Base-by-base conservation (phyloP, 768 basidiomycete genomes). In the Ramaria sp. region DNA sequence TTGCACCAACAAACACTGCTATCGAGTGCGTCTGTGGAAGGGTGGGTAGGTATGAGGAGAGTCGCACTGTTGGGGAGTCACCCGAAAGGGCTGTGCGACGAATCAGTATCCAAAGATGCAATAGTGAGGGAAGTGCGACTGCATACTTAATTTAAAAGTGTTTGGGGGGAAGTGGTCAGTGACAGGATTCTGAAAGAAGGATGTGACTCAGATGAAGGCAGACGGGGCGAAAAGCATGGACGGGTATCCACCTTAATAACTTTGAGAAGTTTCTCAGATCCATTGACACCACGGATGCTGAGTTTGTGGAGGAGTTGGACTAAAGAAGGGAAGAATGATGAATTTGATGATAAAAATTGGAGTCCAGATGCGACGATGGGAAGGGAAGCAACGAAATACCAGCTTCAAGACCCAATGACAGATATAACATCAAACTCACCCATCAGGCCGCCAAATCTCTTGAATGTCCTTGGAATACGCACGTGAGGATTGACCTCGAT, bases 401-500 rank as follows among this genome's bases (percentile, higher is more conserved):
- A 37, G 8, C 7, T 41, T 41, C 7, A 41, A 41, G 13, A 8
- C 6, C 10, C 18, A 22, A 47, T 5, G 25, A 47, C 22, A 13
- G 24, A 47, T 16, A 24, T 18, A 45, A 22, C 8, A 47, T 24
- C 22, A 24, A 18, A 58, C 76, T 58, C 64, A 95, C 93, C 94
- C 96, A 99, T 99, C 60, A 99, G 74, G 20, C 96, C 96, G 56
- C 90, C 92, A 70, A 99, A 99, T 9, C 96, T 82, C 71, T 99
- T 99, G 71, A 99, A 98, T 12, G 96, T 99, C 59, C 96, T 78
- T 10, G 96, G 96, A 63, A 99, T 99, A 54, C 96, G 81, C 10
- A 98, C 93, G 69, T 90, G 87, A 2, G 96, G 96, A 68, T 99
- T 98, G 61, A 98, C 92, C 70, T 99, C 95, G 65, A 99, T 98